phyloP scores from a whole-genome alignment of 345 rosid species.

The Cardamine resedifolia region DNA sequence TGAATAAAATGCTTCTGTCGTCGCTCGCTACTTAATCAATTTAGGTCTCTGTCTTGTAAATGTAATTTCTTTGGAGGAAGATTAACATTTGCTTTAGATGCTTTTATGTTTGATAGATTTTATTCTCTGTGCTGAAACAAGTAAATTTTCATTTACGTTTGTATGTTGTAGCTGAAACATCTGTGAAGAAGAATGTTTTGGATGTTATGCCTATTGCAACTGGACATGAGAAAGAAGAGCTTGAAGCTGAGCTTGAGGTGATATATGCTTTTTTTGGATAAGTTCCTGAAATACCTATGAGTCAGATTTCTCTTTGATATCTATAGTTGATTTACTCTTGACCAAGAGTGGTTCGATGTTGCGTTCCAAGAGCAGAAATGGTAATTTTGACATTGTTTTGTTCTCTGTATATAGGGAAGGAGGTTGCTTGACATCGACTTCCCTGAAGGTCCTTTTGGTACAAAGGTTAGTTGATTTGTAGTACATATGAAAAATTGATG shows the following conservation, averaged over 20 bases:
- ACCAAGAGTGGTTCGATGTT: background rate
- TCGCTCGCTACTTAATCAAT: background rate
- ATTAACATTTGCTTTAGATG: background rate
- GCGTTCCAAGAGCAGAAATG: background rate
- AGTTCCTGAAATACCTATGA: background rate
- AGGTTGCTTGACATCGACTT: constrained; percentile 58
- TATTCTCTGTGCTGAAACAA: background rate
- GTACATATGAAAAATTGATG: background rate
- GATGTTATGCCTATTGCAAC: constrained; percentile 75
- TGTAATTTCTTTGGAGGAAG: constrained; percentile 1
- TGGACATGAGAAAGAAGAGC: constrained; percentile 77
- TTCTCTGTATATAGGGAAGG: constrained; percentile 56
- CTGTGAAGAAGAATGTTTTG: constrained; percentile 59
- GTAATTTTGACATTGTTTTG: background rate
- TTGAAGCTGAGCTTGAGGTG: constrained; percentile 67
- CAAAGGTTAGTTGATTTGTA: constrained; percentile 57
- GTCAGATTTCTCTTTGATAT: background rate
- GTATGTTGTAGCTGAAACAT: constrained; percentile 41
- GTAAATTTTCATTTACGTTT: background rate
- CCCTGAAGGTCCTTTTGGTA: constrained; percentile 86
- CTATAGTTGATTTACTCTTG: background rate
- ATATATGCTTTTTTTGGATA: background rate
- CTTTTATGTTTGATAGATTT: background rate
- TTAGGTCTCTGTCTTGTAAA: background rate
- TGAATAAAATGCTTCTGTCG: constrained; percentile 2